phyloP scores from a whole-genome alignment of 1,284 basidiomycete species.

The Puccinia coronata region DNA sequence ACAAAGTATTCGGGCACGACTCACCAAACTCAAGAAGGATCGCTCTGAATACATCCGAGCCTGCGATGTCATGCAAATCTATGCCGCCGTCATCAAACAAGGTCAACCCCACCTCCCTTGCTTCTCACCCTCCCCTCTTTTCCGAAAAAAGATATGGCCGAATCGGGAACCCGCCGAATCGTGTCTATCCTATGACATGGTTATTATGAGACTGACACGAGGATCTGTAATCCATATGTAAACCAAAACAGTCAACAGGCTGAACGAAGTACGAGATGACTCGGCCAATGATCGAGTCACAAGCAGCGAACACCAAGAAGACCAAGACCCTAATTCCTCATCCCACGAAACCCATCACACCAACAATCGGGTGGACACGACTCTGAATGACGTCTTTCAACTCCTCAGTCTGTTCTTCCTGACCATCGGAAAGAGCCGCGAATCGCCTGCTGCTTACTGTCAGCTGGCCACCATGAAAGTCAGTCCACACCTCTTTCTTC shows the following conservation, averaged over 20 bases:
- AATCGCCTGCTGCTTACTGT: constrained; percentile 87
- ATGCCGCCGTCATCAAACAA: constrained; percentile 92
- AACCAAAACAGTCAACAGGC: constrained; percentile 77
- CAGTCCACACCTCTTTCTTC: constrained; percentile 60
- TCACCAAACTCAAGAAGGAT: constrained; percentile 82
- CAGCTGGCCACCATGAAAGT: constrained; percentile 91
- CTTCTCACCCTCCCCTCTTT: background rate
- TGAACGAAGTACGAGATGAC: constrained; percentile 84
- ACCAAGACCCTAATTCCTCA: constrained; percentile 33
- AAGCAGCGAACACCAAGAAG: constrained; percentile 41
- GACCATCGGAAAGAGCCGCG: constrained; percentile 81
- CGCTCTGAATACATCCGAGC: constrained; percentile 83
- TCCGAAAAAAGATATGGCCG: too few species aligned
- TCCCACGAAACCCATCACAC: constrained; percentile 43
- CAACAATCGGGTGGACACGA: constrained; percentile 81
- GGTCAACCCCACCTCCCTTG: constrained; percentile 59
- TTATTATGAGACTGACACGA: too few species aligned
- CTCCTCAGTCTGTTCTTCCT: constrained; percentile 57
- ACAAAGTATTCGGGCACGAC: constrained; percentile 78
- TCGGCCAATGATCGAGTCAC: constrained; percentile 52
- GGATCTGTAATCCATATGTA: too few species aligned
- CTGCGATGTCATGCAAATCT: constrained; percentile 88
- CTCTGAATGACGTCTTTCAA: constrained; percentile 88
- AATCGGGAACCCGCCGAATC: too few species aligned
- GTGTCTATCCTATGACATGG: too few species aligned